These are phyloP conservation scores for Pythium pyrilobum DNA, from an alignment of 352 stramenopile genomes.

Conservation along the genomic window DNA sequence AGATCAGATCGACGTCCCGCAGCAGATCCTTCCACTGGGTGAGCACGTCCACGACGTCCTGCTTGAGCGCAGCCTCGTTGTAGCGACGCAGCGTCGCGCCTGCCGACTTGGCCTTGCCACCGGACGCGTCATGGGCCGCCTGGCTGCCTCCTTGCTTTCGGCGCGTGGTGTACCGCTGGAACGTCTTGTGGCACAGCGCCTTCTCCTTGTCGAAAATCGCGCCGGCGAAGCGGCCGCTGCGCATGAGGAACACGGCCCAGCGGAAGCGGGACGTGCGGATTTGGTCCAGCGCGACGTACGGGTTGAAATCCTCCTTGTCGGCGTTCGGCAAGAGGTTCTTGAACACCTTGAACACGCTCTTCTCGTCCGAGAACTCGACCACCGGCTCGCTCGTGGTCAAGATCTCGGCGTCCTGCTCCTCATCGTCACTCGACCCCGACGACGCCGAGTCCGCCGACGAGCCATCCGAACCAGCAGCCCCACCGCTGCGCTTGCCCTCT, in stretches of 20 bases:
- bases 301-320: conserved; percentile 53
- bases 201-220: conserved; percentile 87
- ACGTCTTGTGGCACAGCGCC: conserved; percentile 90
- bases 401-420: conserved; percentile 37
- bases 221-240: conserved; percentile 89
- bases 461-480: conserved; percentile 18
- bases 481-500: conserved; percentile 7
- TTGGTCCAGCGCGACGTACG: conserved; percentile 43
- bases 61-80: conserved; percentile 88
- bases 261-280: conserved; percentile 52
- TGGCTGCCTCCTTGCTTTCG: conserved; percentile 93
- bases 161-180: conserved; percentile 91
- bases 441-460: conserved; percentile 44
- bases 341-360: conserved; percentile 76
- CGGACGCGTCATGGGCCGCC: conserved; percentile 76
- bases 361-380: conserved; percentile 71
- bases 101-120: conserved; percentile 88
- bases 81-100: conserved; percentile 90
- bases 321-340: conserved; percentile 57
- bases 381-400: conserved; percentile 55
- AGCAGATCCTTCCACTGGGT: conserved; percentile 73
- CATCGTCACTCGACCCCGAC: conserved; percentile 27
- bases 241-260: conserved; percentile 88
- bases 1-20: conserved; percentile 53
- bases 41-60: conserved; percentile 84